A percentile compares a stretch with the other conserved stretches of the same genome.
These are phyloP conservation scores for Nicotiana benthamiana DNA, from an alignment of 257 asterid genomes.

Conservation along the genomic window DNA sequence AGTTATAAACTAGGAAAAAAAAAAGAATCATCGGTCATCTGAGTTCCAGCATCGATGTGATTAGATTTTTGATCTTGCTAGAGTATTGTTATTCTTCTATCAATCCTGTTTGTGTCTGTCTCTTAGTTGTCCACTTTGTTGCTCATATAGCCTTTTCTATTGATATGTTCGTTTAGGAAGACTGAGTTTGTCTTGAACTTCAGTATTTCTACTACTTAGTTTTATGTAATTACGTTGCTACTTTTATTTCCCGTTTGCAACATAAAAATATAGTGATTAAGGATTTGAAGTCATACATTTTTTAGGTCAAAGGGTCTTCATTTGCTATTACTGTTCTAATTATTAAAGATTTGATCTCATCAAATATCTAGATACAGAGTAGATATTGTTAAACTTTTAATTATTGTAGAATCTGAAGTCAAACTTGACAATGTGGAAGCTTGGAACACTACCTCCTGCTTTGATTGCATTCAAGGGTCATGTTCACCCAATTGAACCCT, in stretches of 20 bases:
- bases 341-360: neutral
- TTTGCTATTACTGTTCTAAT: neutral
- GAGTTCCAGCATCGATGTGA: neutral
- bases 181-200: neutral
- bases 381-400: neutral
- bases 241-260: neutral
- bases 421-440: constrained; percentile 90
- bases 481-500: constrained; percentile 80
- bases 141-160: neutral
- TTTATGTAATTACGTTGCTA: neutral
- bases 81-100: neutral
- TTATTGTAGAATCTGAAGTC: constrained; percentile 86
- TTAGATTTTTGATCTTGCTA: neutral
- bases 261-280: neutral
- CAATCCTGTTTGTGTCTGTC: neutral
- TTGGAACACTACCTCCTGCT: constrained; percentile 98
- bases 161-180: neutral
- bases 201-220: neutral
- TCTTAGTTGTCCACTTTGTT: neutral
- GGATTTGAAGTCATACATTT: neutral
- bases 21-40: neutral
- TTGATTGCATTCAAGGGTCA: constrained; percentile 89
- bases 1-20: neutral
- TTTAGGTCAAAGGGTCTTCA: neutral
- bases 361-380: constrained; percentile 2